Evolutionary conservation across 768 basidiomycete species (phyloP), one percentile per base, ranked within the genome.

Genomic region (Tephrocybe sp.): DNA sequence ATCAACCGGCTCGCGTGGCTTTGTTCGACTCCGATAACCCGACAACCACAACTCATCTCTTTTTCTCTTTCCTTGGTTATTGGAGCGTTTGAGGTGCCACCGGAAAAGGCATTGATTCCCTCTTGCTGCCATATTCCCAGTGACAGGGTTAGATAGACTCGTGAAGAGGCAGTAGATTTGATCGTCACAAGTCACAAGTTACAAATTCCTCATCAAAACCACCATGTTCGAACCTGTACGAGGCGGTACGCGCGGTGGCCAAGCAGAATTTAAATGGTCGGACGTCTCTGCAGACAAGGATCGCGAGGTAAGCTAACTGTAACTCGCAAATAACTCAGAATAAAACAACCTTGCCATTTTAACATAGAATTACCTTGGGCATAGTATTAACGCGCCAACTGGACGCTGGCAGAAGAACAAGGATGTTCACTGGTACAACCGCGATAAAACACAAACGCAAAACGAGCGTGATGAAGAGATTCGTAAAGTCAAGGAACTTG

Each of bases 321-420:
- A 27, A 28, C 24, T 21, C 32, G 41, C 31, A 37, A 19, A 1
- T 11, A 31, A 16, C 12, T 36, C 9, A 16, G 11, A 44, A 18
- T 13, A 19, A 11, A 37, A 2, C 32, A 9, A 47, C 42, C n/a
- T n/a, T n/a, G n/a, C 19, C 24, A 26, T 49, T 40, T n/a, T 45
- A 40, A 37, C 54, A 25, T 61, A 98, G 87, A 87, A 97, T 69
- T 98, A 98, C 67, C 83, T 98, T 2, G 95, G 95, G 4, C 92
- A 96, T 64, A 90, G 90, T 45, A 82, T 97, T 70, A 95, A 95
- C 62, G 95, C 95, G 2, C 95, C 95, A 0, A 91, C 91, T 1
- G 95, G 95, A 1, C 77, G 95, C 39, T 98, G 95, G 95, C 95
- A 97, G 70, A 95, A 95, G 71, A 92, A 93, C 73, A 93, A 95